Conservation (phyloP, 2,329 filamentous ascomycete genomes). For the Tolypocladium sp. region DNA sequence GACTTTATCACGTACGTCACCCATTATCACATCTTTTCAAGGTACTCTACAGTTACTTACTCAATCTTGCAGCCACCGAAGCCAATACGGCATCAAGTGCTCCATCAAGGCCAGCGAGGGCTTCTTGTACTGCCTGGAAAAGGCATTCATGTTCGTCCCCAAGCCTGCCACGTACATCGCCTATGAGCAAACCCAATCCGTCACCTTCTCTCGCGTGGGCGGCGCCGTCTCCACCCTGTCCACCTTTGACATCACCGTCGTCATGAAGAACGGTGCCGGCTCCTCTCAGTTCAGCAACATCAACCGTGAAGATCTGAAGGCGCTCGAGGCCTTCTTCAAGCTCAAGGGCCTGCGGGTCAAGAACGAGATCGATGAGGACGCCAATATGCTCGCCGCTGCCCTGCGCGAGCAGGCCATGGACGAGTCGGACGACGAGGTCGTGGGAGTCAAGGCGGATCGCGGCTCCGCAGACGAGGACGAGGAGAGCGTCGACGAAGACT, state of each 20-base stretch:
- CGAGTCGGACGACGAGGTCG: conserved; percentile 75
- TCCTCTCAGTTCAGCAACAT: conserved; percentile 99
- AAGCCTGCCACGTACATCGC: conserved; percentile 97
- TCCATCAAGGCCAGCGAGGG: conserved; percentile 99
- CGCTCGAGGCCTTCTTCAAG: conserved; percentile 96
- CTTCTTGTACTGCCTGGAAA: conserved; percentile 92
- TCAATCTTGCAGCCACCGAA: conserved; percentile 56
- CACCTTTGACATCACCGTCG: conserved; percentile 94
- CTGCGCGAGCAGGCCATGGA: conserved; percentile 77
- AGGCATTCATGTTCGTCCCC: conserved; percentile 97
- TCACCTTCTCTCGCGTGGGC: conserved; percentile 93
- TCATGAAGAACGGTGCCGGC: conserved; percentile 75
- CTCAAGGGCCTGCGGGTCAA: conserved; percentile 90
- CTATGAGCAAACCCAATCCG: conserved; percentile 82
- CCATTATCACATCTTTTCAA: background rate
- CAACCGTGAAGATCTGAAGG: conserved; percentile 93
- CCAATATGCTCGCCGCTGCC: conserved; percentile 68
- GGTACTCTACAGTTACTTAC: background rate
- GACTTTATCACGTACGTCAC: conserved; percentile 69
- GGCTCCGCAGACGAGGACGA: conserved; percentile 94
- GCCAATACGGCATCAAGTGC: conserved; percentile 93
- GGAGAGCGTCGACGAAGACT: conserved; percentile 93
- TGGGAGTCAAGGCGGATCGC: conserved; percentile 60
- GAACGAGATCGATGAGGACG: conserved; percentile 97
- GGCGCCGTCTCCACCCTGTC: conserved; percentile 88